A percentile compares a stretch with the other conserved stretches of the same genome.
phyloP scores from a whole-genome alignment of 2,329 filamentous ascomycete species.

The Akanthomyces uredinophilus region DNA sequence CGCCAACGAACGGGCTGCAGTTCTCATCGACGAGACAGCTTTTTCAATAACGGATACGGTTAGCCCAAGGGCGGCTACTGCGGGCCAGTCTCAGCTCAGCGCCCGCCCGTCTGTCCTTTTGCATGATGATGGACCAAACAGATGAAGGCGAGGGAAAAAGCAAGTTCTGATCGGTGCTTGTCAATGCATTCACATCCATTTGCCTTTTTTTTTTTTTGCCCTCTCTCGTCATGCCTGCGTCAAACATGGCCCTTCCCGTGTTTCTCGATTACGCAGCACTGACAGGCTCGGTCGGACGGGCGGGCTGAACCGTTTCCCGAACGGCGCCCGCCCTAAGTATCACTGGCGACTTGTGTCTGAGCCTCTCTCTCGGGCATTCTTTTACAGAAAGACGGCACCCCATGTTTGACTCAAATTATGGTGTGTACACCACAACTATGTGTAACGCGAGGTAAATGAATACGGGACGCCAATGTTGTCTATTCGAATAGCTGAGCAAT shows the following conservation, averaged over 20 bases:
- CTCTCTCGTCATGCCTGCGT: neutral
- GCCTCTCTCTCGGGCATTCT: no score
- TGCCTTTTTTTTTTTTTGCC: neutral
- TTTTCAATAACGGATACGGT: no score
- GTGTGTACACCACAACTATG: conserved; percentile 8
- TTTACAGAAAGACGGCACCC: no score
- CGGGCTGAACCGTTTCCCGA: neutral
- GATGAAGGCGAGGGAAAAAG: neutral
- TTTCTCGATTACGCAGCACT: neutral
- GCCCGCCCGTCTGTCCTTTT: neutral
- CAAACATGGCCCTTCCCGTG: conserved; percentile 6
- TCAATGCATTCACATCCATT: neutral
- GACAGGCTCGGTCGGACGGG: neutral
- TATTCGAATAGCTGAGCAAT: neutral
- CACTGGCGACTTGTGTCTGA: no score
- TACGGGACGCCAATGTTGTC: neutral
- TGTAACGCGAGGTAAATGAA: neutral
- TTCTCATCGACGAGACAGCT: no score
- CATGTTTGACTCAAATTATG: neutral
- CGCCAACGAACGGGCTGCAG: neutral
- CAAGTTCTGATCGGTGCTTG: neutral
- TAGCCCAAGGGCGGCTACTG: no score
- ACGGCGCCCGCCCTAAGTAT: no score
- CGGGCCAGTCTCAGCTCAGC: no score
- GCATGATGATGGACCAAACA: no score